phyloP scores from a whole-genome alignment of 108 stramenopile species.

The Seminavis robusta region DNA sequence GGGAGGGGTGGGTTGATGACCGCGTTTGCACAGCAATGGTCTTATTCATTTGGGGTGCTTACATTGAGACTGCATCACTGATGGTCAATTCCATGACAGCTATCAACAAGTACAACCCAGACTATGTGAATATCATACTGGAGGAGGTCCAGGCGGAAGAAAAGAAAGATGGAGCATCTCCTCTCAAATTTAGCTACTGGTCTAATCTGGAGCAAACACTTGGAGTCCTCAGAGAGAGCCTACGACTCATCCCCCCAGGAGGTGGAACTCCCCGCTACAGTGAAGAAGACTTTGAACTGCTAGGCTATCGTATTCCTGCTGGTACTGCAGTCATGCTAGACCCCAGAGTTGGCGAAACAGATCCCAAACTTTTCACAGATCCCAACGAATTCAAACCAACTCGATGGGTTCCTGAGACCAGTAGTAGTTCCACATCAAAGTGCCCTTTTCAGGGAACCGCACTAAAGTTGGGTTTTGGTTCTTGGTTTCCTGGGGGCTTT shows the following conservation, averaged over 20 bases:
- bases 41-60: constrained; percentile 23
- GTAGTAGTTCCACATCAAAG: background rate
- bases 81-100: constrained; percentile 4
- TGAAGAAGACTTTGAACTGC: constrained; percentile 15
- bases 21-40: background rate
- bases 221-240: constrained; percentile 15
- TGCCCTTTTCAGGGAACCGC: constrained; percentile 25
- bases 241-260: constrained; percentile 15
- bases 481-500: constrained; percentile 26
- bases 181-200: constrained; percentile 15
- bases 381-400: constrained; percentile 13
- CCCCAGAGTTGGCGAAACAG: constrained; percentile 21
- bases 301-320: constrained; percentile 19
- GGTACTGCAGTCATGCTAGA: constrained; percentile 15
- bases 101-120: background rate
- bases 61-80: constrained; percentile 23
- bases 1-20: constrained; percentile 18
- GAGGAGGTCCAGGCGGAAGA: background rate
- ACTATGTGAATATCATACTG: too few relatives aligned
- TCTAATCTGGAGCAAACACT: constrained; percentile 11
- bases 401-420: constrained; percentile 11
- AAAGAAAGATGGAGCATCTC: background rate
- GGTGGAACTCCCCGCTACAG: constrained; percentile 12
- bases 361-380: constrained; percentile 12
- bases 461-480: constrained; percentile 13